phyloP scores from a whole-genome alignment of 768 basidiomycete genomes.

The Pholiota conissans region DNA sequence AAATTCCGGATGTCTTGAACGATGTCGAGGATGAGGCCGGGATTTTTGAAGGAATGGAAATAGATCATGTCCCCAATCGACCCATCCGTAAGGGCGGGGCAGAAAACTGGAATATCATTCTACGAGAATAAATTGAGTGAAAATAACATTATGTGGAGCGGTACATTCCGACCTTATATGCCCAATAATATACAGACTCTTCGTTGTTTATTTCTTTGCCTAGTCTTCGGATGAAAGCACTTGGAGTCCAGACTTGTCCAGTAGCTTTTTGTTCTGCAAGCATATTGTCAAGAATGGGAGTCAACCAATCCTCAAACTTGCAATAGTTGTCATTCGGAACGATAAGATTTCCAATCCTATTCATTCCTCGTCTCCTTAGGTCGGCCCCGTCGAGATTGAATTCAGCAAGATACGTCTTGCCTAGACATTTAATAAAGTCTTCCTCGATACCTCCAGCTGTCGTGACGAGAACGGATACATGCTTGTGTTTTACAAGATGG shows the following conservation, averaged over 20 bases:
- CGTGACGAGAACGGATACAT: slow-evolving; percentile 88
- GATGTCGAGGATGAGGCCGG: slow-evolving; percentile 87
- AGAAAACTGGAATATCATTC: slow-evolving; percentile 99
- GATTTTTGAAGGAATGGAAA: slow-evolving; percentile 92
- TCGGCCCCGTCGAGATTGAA: slow-evolving; percentile 91
- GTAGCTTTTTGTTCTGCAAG: slow-evolving; percentile 79
- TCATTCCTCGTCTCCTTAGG: slow-evolving; percentile 87
- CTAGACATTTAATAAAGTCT: slow-evolving; percentile 98
- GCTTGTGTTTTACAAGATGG: slow-evolving; percentile 90
- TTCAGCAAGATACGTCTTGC: slow-evolving; percentile 93
- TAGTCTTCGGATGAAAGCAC: slow-evolving; percentile 86
- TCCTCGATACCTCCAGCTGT: slow-evolving; percentile 99
- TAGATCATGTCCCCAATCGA: slow-evolving; percentile 99
- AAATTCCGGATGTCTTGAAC: slow-evolving; percentile 90
- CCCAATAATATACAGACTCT: slow-evolving; percentile 99
- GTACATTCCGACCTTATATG: slow-evolving; percentile 80
- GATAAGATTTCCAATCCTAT: slow-evolving; percentile 94
- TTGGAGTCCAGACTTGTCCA: slow-evolving; percentile 86
- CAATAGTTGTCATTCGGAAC: slow-evolving; percentile 99
- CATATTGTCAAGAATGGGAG: slow-evolving; percentile 89
- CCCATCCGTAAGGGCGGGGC: slow-evolving; percentile 96
- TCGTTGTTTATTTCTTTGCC: slow-evolving; percentile 98
- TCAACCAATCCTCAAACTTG: slow-evolving; percentile 99
- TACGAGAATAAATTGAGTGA: slow-evolving; percentile 32
- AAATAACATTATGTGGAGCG: not conserved